phyloP scores from a whole-genome alignment of 441 rosid genomes.

The Jatropha multifida region DNA sequence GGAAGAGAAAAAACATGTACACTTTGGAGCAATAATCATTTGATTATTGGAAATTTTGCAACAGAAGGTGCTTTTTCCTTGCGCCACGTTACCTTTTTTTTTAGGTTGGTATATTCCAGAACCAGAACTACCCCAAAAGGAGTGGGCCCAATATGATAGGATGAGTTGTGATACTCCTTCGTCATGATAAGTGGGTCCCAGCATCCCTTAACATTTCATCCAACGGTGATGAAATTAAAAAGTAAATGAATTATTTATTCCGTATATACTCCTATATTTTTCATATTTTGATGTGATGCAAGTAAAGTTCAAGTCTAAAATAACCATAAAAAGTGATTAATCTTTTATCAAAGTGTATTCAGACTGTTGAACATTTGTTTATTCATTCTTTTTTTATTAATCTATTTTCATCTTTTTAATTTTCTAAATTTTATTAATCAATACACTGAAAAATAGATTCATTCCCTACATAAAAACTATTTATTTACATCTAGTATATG shows the following conservation, averaged over 20 bases:
- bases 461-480: too few species aligned
- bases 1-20: neutral
- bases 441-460: too few species aligned
- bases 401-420: too few species aligned
- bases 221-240: neutral
- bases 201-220: neutral
- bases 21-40: too few species aligned
- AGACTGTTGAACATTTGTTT: too few species aligned
- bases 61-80: neutral
- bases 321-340: neutral
- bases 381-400: too few species aligned
- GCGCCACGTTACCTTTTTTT: constrained; percentile 6
- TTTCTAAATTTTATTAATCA: too few species aligned
- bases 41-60: too few species aligned
- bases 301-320: too few species aligned
- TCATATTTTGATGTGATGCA: too few species aligned
- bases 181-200: constrained; percentile 6
- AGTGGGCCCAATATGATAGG: neutral
- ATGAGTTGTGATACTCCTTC: neutral
- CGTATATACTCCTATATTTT: neutral
- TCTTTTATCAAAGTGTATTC: neutral
- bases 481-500: too few species aligned
- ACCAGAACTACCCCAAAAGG: neutral
- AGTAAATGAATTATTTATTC: neutral
- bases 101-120: neutral